Evolutionary conservation across 2,329 filamentous ascomycete genomes (phyloP).

Genomic region (Kalmusia sp.): DNA sequence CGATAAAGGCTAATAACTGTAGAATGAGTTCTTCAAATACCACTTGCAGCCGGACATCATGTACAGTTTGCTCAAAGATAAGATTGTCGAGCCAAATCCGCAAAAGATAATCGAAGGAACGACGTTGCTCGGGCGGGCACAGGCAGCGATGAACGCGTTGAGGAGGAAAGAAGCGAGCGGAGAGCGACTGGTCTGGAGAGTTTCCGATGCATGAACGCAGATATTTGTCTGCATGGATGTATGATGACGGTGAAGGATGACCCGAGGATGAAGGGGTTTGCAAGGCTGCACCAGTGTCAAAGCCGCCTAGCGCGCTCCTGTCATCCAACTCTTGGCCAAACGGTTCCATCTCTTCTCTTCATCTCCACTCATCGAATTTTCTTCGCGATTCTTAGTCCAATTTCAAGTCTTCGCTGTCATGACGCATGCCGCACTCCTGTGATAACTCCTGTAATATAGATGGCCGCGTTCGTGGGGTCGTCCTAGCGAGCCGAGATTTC

Average conservation of each 20-base stretch:
- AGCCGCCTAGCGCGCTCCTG: background rate
- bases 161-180: slow-evolving; percentile 54
- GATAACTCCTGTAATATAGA: slow-evolving; percentile 21
- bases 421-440: slow-evolving; percentile 6
- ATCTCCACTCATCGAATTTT: background rate
- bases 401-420: background rate
- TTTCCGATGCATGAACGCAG: slow-evolving; percentile 11
- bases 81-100: slow-evolving; percentile 52
- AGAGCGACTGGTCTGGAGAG: slow-evolving; percentile 52
- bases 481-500: slow-evolving; percentile 7
- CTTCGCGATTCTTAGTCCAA: background rate
- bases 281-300: slow-evolving; percentile 1
- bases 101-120: slow-evolving; percentile 51
- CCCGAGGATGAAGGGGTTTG: background rate
- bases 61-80: slow-evolving; percentile 52
- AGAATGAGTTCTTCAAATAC: slow-evolving; percentile 65
- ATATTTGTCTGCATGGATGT: background rate
- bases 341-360: background rate
- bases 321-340: background rate
- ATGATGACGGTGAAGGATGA: background rate
- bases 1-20: slow-evolving; percentile 7
- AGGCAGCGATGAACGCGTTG: slow-evolving; percentile 53
- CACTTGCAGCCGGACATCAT: slow-evolving; percentile 64
- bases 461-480: slow-evolving; percentile 18
- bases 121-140: slow-evolving; percentile 51